Evolutionary conservation across 495 filamentous ascomycete genomes (phyloP).

Genomic region (Trichocladium antarcticum): DNA sequence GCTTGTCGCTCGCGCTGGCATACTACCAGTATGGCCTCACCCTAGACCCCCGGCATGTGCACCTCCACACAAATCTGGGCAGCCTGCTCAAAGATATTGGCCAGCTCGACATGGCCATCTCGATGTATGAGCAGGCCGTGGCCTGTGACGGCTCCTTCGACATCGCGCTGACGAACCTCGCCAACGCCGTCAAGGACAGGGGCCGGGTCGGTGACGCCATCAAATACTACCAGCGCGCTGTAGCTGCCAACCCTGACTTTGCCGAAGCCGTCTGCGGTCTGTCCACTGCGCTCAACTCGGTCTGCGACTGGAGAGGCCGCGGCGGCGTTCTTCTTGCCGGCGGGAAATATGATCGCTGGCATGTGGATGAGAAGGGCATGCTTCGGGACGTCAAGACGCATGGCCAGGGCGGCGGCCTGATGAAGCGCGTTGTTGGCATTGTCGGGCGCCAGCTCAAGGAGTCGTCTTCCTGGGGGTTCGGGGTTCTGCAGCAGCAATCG

Average conservation of each 20-base stretch:
- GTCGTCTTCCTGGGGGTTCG: constrained; percentile 77
- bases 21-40: constrained; percentile 92
- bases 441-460: constrained; percentile 84
- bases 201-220: constrained; percentile 89
- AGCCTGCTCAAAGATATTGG: constrained; percentile 96
- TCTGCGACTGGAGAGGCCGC: constrained; percentile 88
- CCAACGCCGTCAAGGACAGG: constrained; percentile 96
- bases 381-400: constrained; percentile 58
- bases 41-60: constrained; percentile 84
- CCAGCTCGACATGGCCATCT: constrained; percentile 79
- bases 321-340: constrained; percentile 66
- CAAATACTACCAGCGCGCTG: constrained; percentile 78
- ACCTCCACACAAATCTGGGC: constrained; percentile 93
- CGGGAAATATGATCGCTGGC: constrained; percentile 80
- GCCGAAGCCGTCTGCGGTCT: constrained; percentile 95
- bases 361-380: constrained; percentile 80
- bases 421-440: constrained; percentile 90
- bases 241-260: constrained; percentile 85
- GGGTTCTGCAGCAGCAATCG: constrained; percentile 48
- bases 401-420: constrained; percentile 64
- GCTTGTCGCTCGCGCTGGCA: constrained; percentile 74
- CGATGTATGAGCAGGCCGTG: constrained; percentile 96
- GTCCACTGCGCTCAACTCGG: constrained; percentile 91
- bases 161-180: constrained; percentile 92
- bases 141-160: constrained; percentile 86